Percentiles rank a stretch among this genome's conserved stretches.
phyloP scores from a whole-genome alignment of 345 rosid genomes.

The Aegle marmelos region DNA sequence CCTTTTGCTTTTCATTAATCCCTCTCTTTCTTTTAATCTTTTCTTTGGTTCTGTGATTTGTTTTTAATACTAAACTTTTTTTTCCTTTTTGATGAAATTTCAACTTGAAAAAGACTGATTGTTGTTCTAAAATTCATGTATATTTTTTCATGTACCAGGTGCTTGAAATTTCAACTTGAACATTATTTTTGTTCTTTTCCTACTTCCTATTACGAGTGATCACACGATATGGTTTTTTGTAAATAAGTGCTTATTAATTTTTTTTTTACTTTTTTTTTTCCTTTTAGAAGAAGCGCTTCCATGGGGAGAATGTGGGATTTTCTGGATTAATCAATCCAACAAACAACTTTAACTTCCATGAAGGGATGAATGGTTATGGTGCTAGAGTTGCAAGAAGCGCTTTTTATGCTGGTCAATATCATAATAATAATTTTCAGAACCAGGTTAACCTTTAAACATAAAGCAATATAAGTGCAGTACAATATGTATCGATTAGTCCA shows the following conservation, averaged over 20 bases:
- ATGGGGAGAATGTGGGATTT: constrained; percentile 31
- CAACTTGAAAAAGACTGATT: not conserved
- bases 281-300: constrained; percentile 47
- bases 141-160: not conserved
- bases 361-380: constrained; percentile 16
- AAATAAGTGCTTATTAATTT: too few species aligned
- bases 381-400: constrained; percentile 24
- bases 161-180: not conserved
- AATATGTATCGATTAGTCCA: not conserved
- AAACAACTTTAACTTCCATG: constrained; percentile 8
- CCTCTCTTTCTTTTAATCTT: not conserved
- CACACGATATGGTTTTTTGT: not conserved
- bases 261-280: not conserved
- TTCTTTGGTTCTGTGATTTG: not conserved
- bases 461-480: not conserved
- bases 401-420: constrained; percentile 14
- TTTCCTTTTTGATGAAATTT: not conserved
- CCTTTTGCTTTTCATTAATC: not conserved
- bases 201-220: not conserved
- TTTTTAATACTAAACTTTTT: not conserved
- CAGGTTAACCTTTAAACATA: constrained; percentile 20
- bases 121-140: not conserved
- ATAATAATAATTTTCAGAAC: constrained; percentile 2
- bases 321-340: constrained; percentile 27
- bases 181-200: not conserved